Evolutionary conservation across 345 rosid genomes (phyloP), one percentile per base, ranked within the genome.

Genomic region (Melaleuca alternifolia): DNA sequence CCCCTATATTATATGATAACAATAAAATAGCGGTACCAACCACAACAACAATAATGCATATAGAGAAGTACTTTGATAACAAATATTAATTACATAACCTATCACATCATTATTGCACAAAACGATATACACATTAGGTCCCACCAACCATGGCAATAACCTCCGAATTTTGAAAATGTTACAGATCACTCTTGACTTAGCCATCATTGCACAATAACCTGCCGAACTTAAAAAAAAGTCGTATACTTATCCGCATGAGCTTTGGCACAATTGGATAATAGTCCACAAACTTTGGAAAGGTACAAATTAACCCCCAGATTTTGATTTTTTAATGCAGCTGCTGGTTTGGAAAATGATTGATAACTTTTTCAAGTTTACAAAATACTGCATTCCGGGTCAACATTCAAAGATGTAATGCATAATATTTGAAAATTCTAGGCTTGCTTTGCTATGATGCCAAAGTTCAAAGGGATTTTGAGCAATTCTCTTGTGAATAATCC

Each of bases 331-430:
- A 16, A n/a, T n/a, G 71, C 71, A 8, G 13, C n/a, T 12, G 37
- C 13, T 33, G 26, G 16, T 5, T 59, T 12, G 65, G 18, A 2
- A 6, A n/a, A 59, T n/a, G 71, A 28, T 5, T 1, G 0, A 15
- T 6, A 2, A 59, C 2, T 12, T 59, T 59, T 59, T 16, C 5
- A 11, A 11, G 14, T 59, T n/a, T 5, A 13, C 16, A 6, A 5
- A 59, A 11, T 26, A 11, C 12, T 26, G 0, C 28, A 1, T 59
- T n/a, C 12, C 1, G 71, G 2, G 2, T n/a, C 5, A 59, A 59
- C 6, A 4, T n/a, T 59, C 6, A n/a, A 59, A 12, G 0, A 0
- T 3, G 0, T 12, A 59, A n/a, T 59, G 12, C 2, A n/a, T n/a
- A 12, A n/a, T n/a, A n/a, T 59, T n/a, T 59, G 71, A 59, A n/a